Evolutionary conservation across 2,329 filamentous ascomycete genomes (phyloP).

Genomic region (Raffaelea deltoideospora): DNA sequence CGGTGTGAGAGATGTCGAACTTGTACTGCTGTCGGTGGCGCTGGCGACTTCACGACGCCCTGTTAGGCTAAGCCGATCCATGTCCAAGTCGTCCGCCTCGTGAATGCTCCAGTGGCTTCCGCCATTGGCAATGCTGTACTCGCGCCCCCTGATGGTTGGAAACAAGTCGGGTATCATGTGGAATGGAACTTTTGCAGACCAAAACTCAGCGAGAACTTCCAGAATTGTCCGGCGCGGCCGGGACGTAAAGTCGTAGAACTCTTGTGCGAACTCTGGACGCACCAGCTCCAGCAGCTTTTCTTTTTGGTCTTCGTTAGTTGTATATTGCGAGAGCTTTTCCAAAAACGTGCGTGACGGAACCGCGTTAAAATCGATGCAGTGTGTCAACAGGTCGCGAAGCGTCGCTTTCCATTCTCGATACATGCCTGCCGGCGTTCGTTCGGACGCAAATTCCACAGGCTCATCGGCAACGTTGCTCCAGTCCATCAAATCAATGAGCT

Average conservation of each 20-base stretch:
- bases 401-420: constrained; percentile 29
- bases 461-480: constrained; percentile 63
- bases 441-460: constrained; percentile 37
- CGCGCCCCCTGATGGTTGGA: constrained; percentile 69
- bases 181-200: constrained; percentile 67
- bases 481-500: constrained; percentile 61
- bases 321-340: constrained; percentile 60
- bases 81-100: no score
- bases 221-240: constrained; percentile 80
- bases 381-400: constrained; percentile 58
- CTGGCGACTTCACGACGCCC: no score
- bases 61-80: no score
- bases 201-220: constrained; percentile 84
- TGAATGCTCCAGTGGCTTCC: constrained; percentile 15
- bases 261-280: constrained; percentile 65
- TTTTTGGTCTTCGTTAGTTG: constrained; percentile 55
- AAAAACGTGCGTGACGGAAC: constrained; percentile 86
- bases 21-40: neutral
- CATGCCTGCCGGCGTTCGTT: constrained; percentile 4
- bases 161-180: constrained; percentile 57
- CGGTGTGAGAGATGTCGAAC: no score
- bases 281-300: constrained; percentile 76
- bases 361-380: constrained; percentile 78
- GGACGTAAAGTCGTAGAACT: constrained; percentile 92
- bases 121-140: constrained; percentile 84